phyloP scores from a whole-genome alignment of 495 filamentous ascomycete species.

The Xylaria cubensis region DNA sequence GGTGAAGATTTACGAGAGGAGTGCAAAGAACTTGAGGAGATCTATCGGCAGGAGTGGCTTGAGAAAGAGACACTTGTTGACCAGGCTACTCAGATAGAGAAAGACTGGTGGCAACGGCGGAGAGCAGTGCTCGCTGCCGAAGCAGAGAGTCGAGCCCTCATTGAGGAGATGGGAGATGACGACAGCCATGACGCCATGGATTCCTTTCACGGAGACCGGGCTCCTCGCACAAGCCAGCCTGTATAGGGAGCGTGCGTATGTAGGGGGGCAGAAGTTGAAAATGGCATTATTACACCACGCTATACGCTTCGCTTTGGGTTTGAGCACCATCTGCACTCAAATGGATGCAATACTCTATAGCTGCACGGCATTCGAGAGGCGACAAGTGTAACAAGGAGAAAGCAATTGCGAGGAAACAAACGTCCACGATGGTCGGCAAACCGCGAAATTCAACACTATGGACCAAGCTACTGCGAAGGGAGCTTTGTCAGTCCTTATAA shows the following conservation, averaged over 20 bases:
- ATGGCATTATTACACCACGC: neutral
- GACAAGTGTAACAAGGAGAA: neutral
- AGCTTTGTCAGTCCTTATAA: neutral
- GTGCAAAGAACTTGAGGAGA: constrained; percentile 68
- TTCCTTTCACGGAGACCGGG: neutral
- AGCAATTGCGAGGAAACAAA: neutral
- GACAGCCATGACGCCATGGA: constrained; percentile 24
- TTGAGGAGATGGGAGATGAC: constrained; percentile 18
- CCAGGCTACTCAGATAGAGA: constrained; percentile 60
- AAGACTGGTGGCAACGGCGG: constrained; percentile 54
- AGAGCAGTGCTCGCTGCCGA: constrained; percentile 48
- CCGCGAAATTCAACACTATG: neutral
- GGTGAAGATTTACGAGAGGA: constrained; percentile 65
- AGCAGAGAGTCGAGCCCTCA: constrained; percentile 34
- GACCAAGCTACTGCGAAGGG: neutral
- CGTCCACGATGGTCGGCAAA: neutral
- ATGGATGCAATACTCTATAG: neutral
- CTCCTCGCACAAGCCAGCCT: constrained; percentile 14
- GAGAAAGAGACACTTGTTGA: constrained; percentile 76
- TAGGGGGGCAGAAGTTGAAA: neutral
- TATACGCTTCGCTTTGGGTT: neutral
- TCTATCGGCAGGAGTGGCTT: constrained; percentile 78
- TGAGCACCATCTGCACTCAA: neutral
- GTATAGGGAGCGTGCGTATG: neutral
- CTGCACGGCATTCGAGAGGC: neutral